Conservation (phyloP, 2,329 filamentous ascomycete species). For the Paecilomyces variotii region DNA sequence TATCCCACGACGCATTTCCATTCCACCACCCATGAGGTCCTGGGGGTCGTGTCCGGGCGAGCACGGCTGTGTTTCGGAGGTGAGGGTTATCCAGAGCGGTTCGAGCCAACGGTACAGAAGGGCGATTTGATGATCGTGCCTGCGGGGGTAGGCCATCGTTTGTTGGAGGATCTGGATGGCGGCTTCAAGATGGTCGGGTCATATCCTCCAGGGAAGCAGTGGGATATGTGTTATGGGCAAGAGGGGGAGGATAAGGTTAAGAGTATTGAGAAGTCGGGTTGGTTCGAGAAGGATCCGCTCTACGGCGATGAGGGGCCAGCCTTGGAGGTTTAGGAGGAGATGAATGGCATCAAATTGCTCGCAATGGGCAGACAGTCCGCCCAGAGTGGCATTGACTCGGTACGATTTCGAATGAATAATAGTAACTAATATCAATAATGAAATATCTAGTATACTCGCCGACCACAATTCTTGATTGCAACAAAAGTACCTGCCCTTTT, state of each 20-base stretch:
- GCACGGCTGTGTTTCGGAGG: slow-evolving; percentile 60
- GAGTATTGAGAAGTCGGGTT: slow-evolving; percentile 42
- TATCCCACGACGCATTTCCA: slow-evolving; percentile 60
- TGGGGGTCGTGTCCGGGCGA: slow-evolving; percentile 51
- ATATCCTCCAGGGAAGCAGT: slow-evolving; percentile 50
- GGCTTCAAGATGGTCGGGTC: slow-evolving; percentile 60
- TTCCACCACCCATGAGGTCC: slow-evolving; percentile 58
- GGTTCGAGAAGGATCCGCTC: slow-evolving; percentile 55
- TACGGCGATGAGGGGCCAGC: slow-evolving; percentile 49
- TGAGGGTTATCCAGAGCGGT: slow-evolving; percentile 49
- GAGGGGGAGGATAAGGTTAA: slow-evolving; percentile 46
- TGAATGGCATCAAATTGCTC: not conserved
- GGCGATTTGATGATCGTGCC: slow-evolving; percentile 61
- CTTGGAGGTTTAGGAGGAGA: slow-evolving; percentile 26
- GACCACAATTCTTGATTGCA: not conserved
- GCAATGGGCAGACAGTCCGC: not conserved
- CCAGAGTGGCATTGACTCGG: not conserved
- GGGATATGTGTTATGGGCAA: slow-evolving; percentile 67
- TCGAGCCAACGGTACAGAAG: slow-evolving; percentile 48
- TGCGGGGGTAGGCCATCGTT: slow-evolving; percentile 56
- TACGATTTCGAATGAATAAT: not conserved
- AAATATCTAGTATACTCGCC: not conserved
- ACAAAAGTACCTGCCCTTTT: not conserved
- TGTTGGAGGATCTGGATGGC: slow-evolving; percentile 49
- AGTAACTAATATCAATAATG: not conserved